Base-by-base conservation (phyloP, 805 yeast species). In the Cyberlindnera misumaiensis region DNA sequence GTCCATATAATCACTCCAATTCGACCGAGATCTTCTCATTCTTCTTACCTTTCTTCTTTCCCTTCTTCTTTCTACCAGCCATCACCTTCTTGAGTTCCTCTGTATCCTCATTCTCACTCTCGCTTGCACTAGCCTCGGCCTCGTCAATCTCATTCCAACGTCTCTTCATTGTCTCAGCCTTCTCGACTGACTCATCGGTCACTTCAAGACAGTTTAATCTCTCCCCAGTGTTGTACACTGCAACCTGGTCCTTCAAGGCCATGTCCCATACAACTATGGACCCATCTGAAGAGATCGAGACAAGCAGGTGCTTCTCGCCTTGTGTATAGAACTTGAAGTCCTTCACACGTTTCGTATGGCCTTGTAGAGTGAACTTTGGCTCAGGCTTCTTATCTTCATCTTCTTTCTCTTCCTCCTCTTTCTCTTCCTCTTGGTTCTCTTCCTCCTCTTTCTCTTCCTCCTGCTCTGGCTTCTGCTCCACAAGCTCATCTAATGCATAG, bases 221-320 rank as follows among this genome's bases (percentile, higher is more conserved):
- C 62, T 93, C 97, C 11, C 94, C 95, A 15, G 90, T 74, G 46
- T 81, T 86, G 58, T 88, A 90, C 3, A 87, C 93, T 0, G 96
- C 97, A 17, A 88, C 73, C 59, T 88, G 95, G 52, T 85, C 94
- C 51, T 72, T 70, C 2, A 65, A 52, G 1, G 63, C 56, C 55
- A 81, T 63, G 56, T 89, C 83, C 96, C 97, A 90, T 3, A 90
- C 83, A 7, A 93, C 95, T 37, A 90, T 81, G 52, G 76, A 83
- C 18, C 97, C 97, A 60, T 90, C 97, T 0, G 97, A 85, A 1
- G 96, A 85, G 11, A 88, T 85, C 3, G 95, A 82, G 0, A 85
- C 72, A 53, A 93, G 60, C 53, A 72, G 83, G 14, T 64, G 68
- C 11, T 70, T 66, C 28, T 66, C 62, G 18, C 53, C 34, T 5